These are phyloP conservation scores for Pythium aquatile DNA, from an alignment of 352 stramenopile species.

Conservation along the genomic window DNA sequence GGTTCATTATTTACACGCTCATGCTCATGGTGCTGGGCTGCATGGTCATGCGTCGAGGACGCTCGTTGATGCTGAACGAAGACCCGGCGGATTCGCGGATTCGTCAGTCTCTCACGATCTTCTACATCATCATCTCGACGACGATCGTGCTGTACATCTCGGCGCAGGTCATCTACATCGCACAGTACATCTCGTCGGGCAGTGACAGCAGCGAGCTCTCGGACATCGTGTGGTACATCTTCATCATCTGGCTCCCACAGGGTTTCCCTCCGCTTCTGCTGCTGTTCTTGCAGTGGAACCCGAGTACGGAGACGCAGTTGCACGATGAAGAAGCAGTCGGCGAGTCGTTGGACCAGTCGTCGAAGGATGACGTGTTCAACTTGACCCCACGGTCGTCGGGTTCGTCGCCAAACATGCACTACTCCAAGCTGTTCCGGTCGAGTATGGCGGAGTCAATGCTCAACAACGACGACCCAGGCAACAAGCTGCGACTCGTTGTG, in stretches of 20 bases:
- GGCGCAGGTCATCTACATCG: conserved; percentile 86
- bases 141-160: conserved; percentile 87
- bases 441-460: conserved; percentile 78
- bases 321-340: conserved; percentile 47
- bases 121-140: conserved; percentile 86
- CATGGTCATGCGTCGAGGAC: conserved; percentile 85
- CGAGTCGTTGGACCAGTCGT: conserved; percentile 58
- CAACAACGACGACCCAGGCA: conserved; percentile 79
- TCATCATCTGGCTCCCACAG: conserved; percentile 84
- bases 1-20: conserved; percentile 82
- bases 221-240: conserved; percentile 85
- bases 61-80: conserved; percentile 85
- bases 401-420: conserved; percentile 80
- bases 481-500: conserved; percentile 80
- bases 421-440: conserved; percentile 74
- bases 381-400: conserved; percentile 73
- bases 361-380: conserved; percentile 86
- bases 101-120: conserved; percentile 83
- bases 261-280: conserved; percentile 70
- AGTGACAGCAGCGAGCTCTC: conserved; percentile 64
- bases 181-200: conserved; percentile 71
- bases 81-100: conserved; percentile 80
- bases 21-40: conserved; percentile 85
- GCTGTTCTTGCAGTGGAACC: conserved; percentile 86
- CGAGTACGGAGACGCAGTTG: conserved; percentile 61